Base-by-base conservation (phyloP, 192 early-diverging fungal species). In the Chytriomyces sp. region DNA sequence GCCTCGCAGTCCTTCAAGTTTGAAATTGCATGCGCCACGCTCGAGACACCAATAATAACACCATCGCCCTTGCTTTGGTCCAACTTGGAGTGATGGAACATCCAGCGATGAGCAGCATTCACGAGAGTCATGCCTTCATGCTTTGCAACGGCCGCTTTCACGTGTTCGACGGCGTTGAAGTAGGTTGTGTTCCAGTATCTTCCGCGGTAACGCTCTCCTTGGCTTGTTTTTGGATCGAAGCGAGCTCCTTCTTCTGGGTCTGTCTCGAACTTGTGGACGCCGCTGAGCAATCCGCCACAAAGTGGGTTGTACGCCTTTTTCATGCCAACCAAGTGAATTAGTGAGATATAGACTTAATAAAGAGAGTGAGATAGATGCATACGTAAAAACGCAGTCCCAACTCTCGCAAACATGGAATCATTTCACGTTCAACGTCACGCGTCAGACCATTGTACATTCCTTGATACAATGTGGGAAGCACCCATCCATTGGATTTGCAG, bases 231-330 rank as follows among this genome's bases (percentile, higher is more conserved):
- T 50, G 73, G 73, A 20, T 77, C 77, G 61, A 84, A 86, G 13
- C 85, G 74, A 10, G 78, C 81, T 18, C 67, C 67, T 18, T 20
- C 67, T 46, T 75, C 73, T 9, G 77, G 72, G 50, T 60, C 48
- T 0, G 66, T 66, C 43, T 81, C 79, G 50, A 83, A 80, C 26
- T 79, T 79, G 70, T 82, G 77, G 45, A 77, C 60, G 2, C 84
- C 80, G 13, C 77, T 69, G 6, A 86, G 48, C 26, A 86, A 72
- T 1, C 72, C 91, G 7, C 91, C 91, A 44, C 83, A 85, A 16
- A 90, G 77, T 0, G 89, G 89, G 75, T 91, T 91, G 83, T 91
- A 91, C 0, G 85, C 87, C 53, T 57, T 13, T n/a, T 20, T n/a
- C n/a, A n/a, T 20, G 53, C 53, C 53, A 57, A n/a, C 35, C 35